Evolutionary conservation across 495 filamentous ascomycete genomes (phyloP).

Genomic region (Podospora comata): DNA sequence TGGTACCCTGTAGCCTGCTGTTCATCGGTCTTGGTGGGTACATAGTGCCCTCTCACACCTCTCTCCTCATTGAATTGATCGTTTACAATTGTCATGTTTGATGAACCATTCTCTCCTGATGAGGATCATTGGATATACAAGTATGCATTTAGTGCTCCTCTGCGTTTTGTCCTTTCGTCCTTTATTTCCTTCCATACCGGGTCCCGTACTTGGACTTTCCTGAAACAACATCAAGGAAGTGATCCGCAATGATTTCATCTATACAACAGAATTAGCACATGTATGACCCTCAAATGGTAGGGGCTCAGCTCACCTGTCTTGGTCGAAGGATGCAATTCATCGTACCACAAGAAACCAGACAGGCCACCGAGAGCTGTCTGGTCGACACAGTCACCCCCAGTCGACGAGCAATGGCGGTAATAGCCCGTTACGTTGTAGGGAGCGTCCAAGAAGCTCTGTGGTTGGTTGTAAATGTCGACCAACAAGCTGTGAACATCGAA

Average conservation of each 20-base stretch:
- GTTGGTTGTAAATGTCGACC: conserved; percentile 59
- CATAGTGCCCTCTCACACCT: too few relatives aligned
- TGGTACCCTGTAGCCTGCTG: too few relatives aligned
- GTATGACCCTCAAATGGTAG: conserved; percentile 12
- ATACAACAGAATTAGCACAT: neutral
- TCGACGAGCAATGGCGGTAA: conserved; percentile 50
- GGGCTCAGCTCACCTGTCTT: conserved; percentile 48
- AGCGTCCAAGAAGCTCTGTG: conserved; percentile 55
- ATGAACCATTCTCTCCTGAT: too few relatives aligned
- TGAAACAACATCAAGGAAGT: conserved; percentile 58
- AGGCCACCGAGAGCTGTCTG: conserved; percentile 32
- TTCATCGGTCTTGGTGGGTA: too few relatives aligned
- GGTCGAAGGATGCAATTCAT: conserved; percentile 66
- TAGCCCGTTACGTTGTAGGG: conserved; percentile 62
- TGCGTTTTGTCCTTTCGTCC: too few relatives aligned
- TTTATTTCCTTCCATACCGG: conserved; percentile 8
- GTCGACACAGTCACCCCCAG: conserved; percentile 29
- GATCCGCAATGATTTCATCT: conserved; percentile 50
- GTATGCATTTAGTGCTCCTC: too few relatives aligned
- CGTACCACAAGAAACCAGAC: conserved; percentile 50
- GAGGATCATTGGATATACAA: too few relatives aligned
- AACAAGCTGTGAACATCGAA: conserved; percentile 64
- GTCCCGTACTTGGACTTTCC: conserved; percentile 58
- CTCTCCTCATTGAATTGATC: too few relatives aligned
- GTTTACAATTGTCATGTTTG: too few relatives aligned